A percentile compares a stretch with the other conserved stretches of the same genome.
These are phyloP conservation scores for Kluyveromyces dobzhanskii DNA, from an alignment of 805 yeast species.

Conservation along the genomic window DNA sequence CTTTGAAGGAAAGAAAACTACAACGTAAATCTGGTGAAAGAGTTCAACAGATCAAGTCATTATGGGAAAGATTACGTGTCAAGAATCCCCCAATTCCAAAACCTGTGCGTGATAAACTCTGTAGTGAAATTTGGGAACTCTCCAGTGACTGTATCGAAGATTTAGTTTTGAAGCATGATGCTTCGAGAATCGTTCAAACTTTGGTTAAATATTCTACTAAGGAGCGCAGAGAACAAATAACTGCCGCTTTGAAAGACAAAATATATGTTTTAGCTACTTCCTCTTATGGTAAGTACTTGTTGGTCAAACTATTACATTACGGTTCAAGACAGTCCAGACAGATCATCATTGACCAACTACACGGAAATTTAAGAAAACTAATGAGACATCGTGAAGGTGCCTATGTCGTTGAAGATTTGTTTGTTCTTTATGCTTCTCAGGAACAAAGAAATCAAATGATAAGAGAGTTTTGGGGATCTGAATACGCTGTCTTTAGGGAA, in stretches of 20 bases:
- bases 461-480: slow-evolving; percentile 95
- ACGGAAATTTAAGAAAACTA: slow-evolving; percentile 81
- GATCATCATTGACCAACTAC: slow-evolving; percentile 70
- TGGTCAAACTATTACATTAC: slow-evolving; percentile 84
- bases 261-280: slow-evolving; percentile 81
- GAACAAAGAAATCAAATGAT: slow-evolving; percentile 86
- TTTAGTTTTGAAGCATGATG: slow-evolving; percentile 89
- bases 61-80: slow-evolving; percentile 90
- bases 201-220: slow-evolving; percentile 78
- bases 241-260: slow-evolving; percentile 60
- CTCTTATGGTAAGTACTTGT: slow-evolving; percentile 85
- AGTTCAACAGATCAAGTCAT: slow-evolving; percentile 71
- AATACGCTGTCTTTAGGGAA: slow-evolving; percentile 83
- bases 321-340: slow-evolving; percentile 80
- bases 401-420: slow-evolving; percentile 90
- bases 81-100: slow-evolving; percentile 76
- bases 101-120: slow-evolving; percentile 63
- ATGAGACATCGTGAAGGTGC: slow-evolving; percentile 99
- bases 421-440: slow-evolving; percentile 71
- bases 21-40: slow-evolving; percentile 81
- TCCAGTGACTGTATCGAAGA: slow-evolving; percentile 72
- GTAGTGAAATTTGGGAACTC: slow-evolving; percentile 78
- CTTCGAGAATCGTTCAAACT: slow-evolving; percentile 93
- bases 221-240: slow-evolving; percentile 67
- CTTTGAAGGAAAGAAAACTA: slow-evolving; percentile 74